Percentiles rank a stretch among this genome's conserved stretches.
Conservation (phyloP, 768 basidiomycete genomes). For the Leccinum rimulosum region DNA sequence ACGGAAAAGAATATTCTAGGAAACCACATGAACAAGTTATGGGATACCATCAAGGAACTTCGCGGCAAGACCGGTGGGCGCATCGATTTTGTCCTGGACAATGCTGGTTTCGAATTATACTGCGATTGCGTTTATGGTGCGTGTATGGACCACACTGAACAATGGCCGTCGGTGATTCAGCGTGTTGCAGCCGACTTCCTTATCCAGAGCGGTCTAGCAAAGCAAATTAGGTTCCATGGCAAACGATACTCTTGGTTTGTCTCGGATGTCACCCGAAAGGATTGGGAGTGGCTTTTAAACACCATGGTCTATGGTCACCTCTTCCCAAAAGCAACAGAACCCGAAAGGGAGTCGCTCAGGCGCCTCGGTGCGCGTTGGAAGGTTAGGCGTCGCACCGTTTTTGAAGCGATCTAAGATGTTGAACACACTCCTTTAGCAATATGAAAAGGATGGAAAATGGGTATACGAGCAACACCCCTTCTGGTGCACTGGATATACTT, state of each 20-base stretch:
- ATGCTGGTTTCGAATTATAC: conserved; percentile 82
- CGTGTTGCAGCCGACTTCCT: conserved; percentile 78
- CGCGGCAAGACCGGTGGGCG: conserved; percentile 69
- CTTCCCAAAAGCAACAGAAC: conserved; percentile 79
- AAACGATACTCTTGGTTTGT: conserved; percentile 96
- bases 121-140: conserved; percentile 84
- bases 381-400: conserved; percentile 37
- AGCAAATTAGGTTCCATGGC: conserved; percentile 88
- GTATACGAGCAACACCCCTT: conserved; percentile 92
- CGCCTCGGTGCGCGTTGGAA: conserved; percentile 88
- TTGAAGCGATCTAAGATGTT: neutral
- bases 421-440: conserved; percentile 52
- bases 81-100: conserved; percentile 81
- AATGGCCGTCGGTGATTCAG: neutral
- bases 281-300: conserved; percentile 92
- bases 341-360: conserved; percentile 77
- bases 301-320: conserved; percentile 89
- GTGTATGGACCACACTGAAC: conserved; percentile 15
- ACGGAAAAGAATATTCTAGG: conserved; percentile 97
- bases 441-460: conserved; percentile 91
- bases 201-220: conserved; percentile 84
- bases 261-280: conserved; percentile 88
- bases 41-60: conserved; percentile 71
- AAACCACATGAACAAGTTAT: conserved; percentile 70
- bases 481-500: conserved; percentile 97